A percentile compares a stretch with the other conserved stretches of the same genome.
These are phyloP conservation scores for Chytriomyces sp. DNA, from an alignment of 192 early-diverging fungal genomes.

Conservation along the genomic window DNA sequence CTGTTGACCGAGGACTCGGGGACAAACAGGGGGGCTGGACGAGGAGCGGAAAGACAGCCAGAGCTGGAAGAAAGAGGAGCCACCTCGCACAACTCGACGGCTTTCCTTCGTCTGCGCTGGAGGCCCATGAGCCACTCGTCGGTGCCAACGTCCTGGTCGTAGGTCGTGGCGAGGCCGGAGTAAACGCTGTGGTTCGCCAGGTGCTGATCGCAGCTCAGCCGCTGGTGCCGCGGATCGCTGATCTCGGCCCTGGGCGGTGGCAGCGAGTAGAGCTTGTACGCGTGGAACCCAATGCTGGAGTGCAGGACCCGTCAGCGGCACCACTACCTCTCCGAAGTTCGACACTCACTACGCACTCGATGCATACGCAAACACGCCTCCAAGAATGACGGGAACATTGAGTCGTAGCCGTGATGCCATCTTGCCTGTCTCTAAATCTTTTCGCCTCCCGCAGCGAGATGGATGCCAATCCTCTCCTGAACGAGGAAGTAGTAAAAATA, in stretches of 20 bases:
- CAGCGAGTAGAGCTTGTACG: slow-evolving; percentile 36
- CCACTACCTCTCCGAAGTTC: too few species aligned
- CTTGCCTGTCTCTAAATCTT: too few species aligned
- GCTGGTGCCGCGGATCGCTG: slow-evolving; percentile 30
- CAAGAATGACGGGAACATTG: too few species aligned
- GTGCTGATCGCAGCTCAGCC: not conserved
- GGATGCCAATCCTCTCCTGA: too few species aligned
- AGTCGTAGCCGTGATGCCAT: too few species aligned
- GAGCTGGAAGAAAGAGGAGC: not conserved
- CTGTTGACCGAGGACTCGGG: too few species aligned
- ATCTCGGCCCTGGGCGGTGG: slow-evolving; percentile 32
- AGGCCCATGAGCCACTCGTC: slow-evolving; percentile 68
- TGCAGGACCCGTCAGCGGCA: slow-evolving; percentile 34
- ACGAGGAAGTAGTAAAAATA: too few species aligned
- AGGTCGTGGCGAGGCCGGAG: slow-evolving; percentile 51
- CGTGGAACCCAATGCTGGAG: slow-evolving; percentile 37
- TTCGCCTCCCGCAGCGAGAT: too few species aligned
- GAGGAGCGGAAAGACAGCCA: too few species aligned
- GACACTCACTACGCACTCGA: too few species aligned
- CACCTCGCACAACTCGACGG: slow-evolving; percentile 53
- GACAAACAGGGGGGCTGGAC: too few species aligned
- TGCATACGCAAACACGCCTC: too few species aligned
- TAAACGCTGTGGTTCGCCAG: slow-evolving; percentile 45
- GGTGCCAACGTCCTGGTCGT: slow-evolving; percentile 60
- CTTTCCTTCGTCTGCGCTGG: slow-evolving; percentile 44